Evolutionary conservation across 768 basidiomycete genomes (phyloP), one percentile per base, ranked within the genome.

Genomic region (Mrakia hoshinonis): DNA sequence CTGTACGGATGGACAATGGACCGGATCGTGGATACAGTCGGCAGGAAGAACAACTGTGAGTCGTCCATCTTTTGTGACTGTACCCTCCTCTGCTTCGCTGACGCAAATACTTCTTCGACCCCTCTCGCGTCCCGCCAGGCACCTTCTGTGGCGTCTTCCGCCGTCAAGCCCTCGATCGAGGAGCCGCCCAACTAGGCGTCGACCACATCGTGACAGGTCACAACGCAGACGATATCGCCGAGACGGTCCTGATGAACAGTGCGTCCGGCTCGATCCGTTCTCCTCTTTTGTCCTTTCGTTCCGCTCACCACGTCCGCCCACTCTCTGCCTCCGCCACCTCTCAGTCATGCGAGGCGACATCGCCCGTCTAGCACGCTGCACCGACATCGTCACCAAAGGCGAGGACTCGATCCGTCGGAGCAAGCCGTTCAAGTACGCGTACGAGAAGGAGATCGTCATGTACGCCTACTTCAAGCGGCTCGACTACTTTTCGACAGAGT

Each of bases 1-100:
- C 84, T 98, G 6, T 99, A 98, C 75, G 96, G 96, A 22, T 98
- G 96, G 95, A 98, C 95, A 1, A 99, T 99, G 95, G 96, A 99
- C 76, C 85, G 86, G 20, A 91, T 99, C 69, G 95, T 99, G 58
- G 84, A 87, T n/a, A 87, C 94, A 79, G 86, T 98, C 31, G 96
- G 96, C 39, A 87, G 86, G 82, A 96, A 96, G 84, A 97, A 96
- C 76, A 99, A 98, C 76, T 99, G 96, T 82, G 66, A 55, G 81
- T 54, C 36, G 3, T 24, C 34, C 34, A 1, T 10, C n/a, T n/a
- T 22, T 15, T n/a, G 1, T 3, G 31, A 4, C 58, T 12, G 29
- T 24, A n/a, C 54, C 4, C 7, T 7, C 47, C 46, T 2, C 61
- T 36, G 38, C 20, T 10, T 29, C 3, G 11, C 6, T 43, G 43